These are phyloP conservation scores for Adansonia grandidieri DNA, from an alignment of 441 rosid genomes.

Conservation along the genomic window DNA sequence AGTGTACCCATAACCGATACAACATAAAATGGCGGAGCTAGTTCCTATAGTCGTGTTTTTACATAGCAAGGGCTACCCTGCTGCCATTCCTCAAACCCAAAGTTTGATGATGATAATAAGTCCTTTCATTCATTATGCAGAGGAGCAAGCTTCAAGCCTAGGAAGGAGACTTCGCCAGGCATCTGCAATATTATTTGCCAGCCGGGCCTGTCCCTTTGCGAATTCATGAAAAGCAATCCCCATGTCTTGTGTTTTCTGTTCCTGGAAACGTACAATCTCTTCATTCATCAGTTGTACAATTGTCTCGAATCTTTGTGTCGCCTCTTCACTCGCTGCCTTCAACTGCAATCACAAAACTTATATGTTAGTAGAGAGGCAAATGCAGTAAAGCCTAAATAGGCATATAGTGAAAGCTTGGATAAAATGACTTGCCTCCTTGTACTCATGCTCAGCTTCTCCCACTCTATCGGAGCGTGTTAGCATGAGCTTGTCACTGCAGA, in stretches of 20 bases:
- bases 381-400: background rate
- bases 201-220: conserved; percentile 91
- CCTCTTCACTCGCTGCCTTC: conserved; percentile 84
- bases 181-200: conserved; percentile 81
- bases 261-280: conserved; percentile 91
- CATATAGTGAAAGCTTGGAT: background rate
- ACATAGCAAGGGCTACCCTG: conserved; percentile 25
- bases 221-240: conserved; percentile 92
- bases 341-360: conserved; percentile 54
- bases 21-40: conserved; percentile 28
- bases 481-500: conserved; percentile 87
- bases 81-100: conserved; percentile 20
- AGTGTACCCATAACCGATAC: conserved; percentile 17
- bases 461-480: conserved; percentile 85
- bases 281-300: conserved; percentile 81
- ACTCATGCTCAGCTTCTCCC: conserved; percentile 90
- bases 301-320: conserved; percentile 68
- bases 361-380: conserved; percentile 17
- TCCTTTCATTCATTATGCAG: conserved; percentile 24
- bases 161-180: conserved; percentile 99
- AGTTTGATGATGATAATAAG: conserved; percentile 28
- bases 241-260: conserved; percentile 85
- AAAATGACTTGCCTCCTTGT: conserved; percentile 64
- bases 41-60: conserved; percentile 28
- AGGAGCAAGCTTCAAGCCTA: conserved; percentile 81